Conservation (phyloP, 768 basidiomycete species). For the Boletus rubropictus region DNA sequence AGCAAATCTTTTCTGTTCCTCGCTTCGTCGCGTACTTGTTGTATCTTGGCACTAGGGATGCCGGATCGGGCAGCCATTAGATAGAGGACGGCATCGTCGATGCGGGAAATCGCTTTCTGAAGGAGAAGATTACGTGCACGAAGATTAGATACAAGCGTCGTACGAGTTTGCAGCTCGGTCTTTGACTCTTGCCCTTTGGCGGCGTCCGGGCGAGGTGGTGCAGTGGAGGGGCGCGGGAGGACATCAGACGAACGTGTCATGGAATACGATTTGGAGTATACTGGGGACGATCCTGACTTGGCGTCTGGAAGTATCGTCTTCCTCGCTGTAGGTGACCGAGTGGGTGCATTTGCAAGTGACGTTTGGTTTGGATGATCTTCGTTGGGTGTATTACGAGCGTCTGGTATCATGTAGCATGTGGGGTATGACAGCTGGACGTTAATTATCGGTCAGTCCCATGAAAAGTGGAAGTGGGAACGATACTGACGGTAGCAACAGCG, state of each 20-base stretch:
- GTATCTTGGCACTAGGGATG: constrained; percentile 27
- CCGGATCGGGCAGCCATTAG: constrained; percentile 30
- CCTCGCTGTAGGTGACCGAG: constrained; percentile 12
- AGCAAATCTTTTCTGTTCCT: constrained; percentile 29
- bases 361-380: constrained; percentile 9
- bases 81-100: constrained; percentile 29
- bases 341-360: constrained; percentile 16
- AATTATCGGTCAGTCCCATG: neutral
- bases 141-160: constrained; percentile 24
- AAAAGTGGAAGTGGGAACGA: neutral
- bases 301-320: constrained; percentile 4
- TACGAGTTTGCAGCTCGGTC: constrained; percentile 12
- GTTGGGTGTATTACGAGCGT: constrained; percentile 8
- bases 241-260: constrained; percentile 12
- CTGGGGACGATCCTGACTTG: constrained; percentile 3
- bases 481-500: constrained; percentile 5
- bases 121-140: constrained; percentile 29
- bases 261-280: constrained; percentile 2
- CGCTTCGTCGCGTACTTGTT: constrained; percentile 28
- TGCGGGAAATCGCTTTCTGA: constrained; percentile 29
- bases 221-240: constrained; percentile 25
- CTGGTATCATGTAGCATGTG: constrained; percentile 31
- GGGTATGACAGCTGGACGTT: neutral
- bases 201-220: constrained; percentile 20
- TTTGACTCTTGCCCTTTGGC: constrained; percentile 10